A percentile compares a stretch with the other conserved stretches of the same genome.
These are phyloP conservation scores for Conidiobolus incongruus DNA, from an alignment of 371 early-diverging fungal genomes.

Conservation along the genomic window DNA sequence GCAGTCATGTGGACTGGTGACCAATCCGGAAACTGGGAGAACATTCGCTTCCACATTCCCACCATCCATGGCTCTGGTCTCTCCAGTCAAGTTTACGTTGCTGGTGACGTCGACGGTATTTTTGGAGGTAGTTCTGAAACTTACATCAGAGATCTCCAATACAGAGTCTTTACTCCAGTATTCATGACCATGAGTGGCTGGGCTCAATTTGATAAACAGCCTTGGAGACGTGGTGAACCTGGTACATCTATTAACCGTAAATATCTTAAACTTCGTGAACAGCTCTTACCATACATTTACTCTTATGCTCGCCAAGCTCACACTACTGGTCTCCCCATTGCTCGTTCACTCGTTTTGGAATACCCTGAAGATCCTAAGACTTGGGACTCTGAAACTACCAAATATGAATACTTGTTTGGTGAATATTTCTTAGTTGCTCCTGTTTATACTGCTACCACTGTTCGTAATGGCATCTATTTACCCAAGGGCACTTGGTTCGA, in stretches of 20 bases:
- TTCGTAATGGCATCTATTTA: not conserved
- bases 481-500: not conserved
- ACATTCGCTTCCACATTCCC: not conserved
- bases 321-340: too few species aligned
- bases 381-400: not conserved
- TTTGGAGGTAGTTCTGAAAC: not conserved
- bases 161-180: too few species aligned
- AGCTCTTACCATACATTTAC: too few species aligned
- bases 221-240: too few species aligned
- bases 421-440: not conserved
- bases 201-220: too few species aligned
- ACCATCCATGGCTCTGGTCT: not conserved
- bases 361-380: not conserved
- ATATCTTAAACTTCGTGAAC: too few species aligned
- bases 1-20: too few species aligned
- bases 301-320: too few species aligned
- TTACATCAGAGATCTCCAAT: too few species aligned
- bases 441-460: not conserved
- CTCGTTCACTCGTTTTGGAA: not conserved
- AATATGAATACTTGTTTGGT: not conserved
- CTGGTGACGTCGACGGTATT: slow-evolving; percentile 1
- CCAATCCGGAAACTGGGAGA: too few species aligned
- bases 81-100: not conserved
- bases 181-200: too few species aligned
- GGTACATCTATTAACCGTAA: too few species aligned